phyloP scores from a whole-genome alignment of 495 filamentous ascomycete genomes.

The Aspergillus baeticus region DNA sequence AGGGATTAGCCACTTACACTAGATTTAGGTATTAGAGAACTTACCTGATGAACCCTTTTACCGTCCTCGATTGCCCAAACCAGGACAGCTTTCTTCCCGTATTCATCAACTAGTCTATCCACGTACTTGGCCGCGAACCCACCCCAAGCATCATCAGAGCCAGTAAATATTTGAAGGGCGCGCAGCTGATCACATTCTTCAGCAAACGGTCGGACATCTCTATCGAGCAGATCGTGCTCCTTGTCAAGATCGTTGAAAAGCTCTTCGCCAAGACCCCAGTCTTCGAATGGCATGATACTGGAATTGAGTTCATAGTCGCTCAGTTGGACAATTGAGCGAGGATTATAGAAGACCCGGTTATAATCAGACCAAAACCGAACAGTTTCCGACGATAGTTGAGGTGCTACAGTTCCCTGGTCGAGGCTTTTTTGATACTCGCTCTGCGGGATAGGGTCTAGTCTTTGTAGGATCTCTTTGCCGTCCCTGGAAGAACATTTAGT shows the following conservation, averaged over 20 bases:
- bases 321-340: constrained; percentile 82
- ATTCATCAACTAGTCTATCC: constrained; percentile 83
- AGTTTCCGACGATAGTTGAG: constrained; percentile 61
- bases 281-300: constrained; percentile 76
- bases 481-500: constrained; percentile 54
- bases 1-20: constrained; percentile 32
- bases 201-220: constrained; percentile 79
- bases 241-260: constrained; percentile 78
- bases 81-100: constrained; percentile 81
- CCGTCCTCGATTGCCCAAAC: constrained; percentile 78
- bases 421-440: constrained; percentile 77
- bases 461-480: constrained; percentile 65
- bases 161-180: constrained; percentile 77
- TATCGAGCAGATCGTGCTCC: constrained; percentile 83
- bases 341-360: constrained; percentile 87
- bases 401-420: constrained; percentile 59
- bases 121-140: constrained; percentile 80
- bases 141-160: constrained; percentile 89
- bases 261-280: constrained; percentile 75
- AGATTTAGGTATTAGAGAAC: constrained; percentile 20
- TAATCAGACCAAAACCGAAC: constrained; percentile 97
- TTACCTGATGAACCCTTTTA: constrained; percentile 57
- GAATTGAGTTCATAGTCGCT: constrained; percentile 83
- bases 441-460: constrained; percentile 61
- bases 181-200: constrained; percentile 95